phyloP scores from a whole-genome alignment of 176 grass and related monocot species.

The Avena sativa region DNA sequence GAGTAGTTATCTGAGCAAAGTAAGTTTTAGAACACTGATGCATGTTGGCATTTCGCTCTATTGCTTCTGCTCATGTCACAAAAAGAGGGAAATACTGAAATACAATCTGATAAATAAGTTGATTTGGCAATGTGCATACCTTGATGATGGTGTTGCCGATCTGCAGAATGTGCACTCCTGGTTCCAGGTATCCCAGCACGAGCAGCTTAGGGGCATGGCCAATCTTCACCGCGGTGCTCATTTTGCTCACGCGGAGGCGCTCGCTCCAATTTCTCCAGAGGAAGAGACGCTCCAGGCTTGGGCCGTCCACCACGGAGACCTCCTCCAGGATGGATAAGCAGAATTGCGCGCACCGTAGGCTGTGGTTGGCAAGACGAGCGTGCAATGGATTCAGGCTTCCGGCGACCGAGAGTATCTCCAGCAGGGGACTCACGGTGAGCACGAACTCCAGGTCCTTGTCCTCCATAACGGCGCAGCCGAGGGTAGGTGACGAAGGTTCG shows the following conservation, averaged over 20 bases:
- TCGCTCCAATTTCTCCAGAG: background rate
- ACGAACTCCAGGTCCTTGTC: constrained; percentile 9
- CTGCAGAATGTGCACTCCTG: too few relatives aligned
- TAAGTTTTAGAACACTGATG: background rate
- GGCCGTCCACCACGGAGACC: constrained; percentile 10
- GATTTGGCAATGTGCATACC: too few relatives aligned
- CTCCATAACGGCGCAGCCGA: background rate
- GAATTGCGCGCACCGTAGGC: constrained; percentile 34
- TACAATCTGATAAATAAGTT: too few relatives aligned
- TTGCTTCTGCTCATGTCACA: too few relatives aligned
- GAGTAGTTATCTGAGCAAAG: background rate
- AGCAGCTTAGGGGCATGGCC: background rate
- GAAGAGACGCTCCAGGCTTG: constrained; percentile 19
- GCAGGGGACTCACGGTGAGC: background rate
- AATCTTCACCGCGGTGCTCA: constrained; percentile 19
- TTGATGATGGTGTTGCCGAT: too few relatives aligned
- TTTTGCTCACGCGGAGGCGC: background rate
- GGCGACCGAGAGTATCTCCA: background rate
- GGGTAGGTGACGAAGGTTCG: too few relatives aligned
- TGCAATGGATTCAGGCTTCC: background rate
- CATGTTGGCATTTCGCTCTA: too few relatives aligned
- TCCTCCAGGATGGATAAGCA: background rate
- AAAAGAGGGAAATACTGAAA: too few relatives aligned
- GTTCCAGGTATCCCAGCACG: too few relatives aligned
- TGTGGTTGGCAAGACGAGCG: constrained; percentile 8